Percentiles rank a stretch among this genome's conserved stretches.
Evolutionary conservation across 2,329 filamentous ascomycete genomes (phyloP).

Genomic region (Colletotrichum falcatum): DNA sequence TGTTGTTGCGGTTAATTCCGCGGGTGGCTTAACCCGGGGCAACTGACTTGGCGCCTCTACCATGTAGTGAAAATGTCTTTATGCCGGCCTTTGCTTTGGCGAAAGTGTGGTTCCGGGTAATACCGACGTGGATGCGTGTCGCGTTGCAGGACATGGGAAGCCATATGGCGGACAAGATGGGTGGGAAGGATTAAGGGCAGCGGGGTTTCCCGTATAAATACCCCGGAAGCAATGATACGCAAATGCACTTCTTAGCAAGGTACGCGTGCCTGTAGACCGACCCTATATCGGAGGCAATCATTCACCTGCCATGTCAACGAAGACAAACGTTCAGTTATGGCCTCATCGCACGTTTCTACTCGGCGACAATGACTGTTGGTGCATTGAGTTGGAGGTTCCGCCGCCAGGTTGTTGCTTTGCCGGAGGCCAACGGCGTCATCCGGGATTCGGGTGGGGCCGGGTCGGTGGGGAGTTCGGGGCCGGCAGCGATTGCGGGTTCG

Average conservation of each 20-base stretch:
- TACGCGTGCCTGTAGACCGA: background rate
- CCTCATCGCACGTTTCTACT: background rate
- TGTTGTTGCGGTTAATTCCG: background rate
- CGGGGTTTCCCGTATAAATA: background rate
- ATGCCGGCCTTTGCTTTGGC: background rate
- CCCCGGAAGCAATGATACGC: background rate
- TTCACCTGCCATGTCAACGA: background rate
- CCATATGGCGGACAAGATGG: background rate
- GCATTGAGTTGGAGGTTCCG: background rate
- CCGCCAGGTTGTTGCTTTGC: background rate
- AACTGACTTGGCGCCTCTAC: background rate
- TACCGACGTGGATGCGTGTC: background rate
- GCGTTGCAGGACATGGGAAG: background rate
- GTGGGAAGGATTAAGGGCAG: background rate
- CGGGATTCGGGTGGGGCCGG: background rate
- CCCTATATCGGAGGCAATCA: too few species aligned
- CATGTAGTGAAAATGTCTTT: background rate
- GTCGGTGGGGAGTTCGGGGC: too few species aligned
- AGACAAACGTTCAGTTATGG: background rate
- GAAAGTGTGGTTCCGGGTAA: background rate
- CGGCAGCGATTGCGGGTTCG: too few species aligned
- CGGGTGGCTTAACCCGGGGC: background rate
- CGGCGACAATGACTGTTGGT: too few species aligned
- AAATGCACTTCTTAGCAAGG: background rate
- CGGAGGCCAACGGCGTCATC: background rate